phyloP scores from a whole-genome alignment of 192 early-diverging fungal species.

The Coemansia sp. region DNA sequence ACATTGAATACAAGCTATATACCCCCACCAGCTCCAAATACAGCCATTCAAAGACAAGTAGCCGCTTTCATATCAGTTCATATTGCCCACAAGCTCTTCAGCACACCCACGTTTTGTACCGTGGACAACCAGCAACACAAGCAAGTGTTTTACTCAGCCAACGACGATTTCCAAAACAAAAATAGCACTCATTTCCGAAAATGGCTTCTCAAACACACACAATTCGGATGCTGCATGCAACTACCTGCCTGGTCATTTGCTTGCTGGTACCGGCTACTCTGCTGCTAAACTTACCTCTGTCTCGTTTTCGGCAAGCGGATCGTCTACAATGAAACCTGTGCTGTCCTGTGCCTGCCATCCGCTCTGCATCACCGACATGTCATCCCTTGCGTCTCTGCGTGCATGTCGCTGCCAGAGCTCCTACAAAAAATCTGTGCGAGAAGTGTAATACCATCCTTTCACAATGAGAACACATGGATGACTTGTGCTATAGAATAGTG shows the following conservation, averaged over 20 bases:
- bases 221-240: neutral
- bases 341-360: conserved; percentile 16
- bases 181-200: too few relatives aligned
- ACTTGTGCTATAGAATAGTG: neutral
- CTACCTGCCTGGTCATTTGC: neutral
- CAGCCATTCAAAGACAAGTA: neutral
- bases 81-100: neutral
- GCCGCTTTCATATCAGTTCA: neutral
- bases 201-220: too few relatives aligned
- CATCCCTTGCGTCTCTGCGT: conserved; percentile 17
- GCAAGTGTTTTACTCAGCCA: too few relatives aligned
- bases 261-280: neutral
- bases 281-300: conserved; percentile 31
- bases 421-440: conserved; percentile 18
- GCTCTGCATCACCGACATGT: conserved; percentile 49
- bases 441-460: neutral
- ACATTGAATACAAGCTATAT: conserved; percentile 44
- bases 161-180: too few relatives aligned
- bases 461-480: neutral
- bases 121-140: too few relatives aligned
- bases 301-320: conserved; percentile 32
- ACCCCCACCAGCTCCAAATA: too few relatives aligned
- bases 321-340: conserved; percentile 11
- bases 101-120: too few relatives aligned
- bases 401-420: conserved; percentile 55